phyloP scores from a whole-genome alignment of 257 asterid species.

The Mitragyna speciosa region DNA sequence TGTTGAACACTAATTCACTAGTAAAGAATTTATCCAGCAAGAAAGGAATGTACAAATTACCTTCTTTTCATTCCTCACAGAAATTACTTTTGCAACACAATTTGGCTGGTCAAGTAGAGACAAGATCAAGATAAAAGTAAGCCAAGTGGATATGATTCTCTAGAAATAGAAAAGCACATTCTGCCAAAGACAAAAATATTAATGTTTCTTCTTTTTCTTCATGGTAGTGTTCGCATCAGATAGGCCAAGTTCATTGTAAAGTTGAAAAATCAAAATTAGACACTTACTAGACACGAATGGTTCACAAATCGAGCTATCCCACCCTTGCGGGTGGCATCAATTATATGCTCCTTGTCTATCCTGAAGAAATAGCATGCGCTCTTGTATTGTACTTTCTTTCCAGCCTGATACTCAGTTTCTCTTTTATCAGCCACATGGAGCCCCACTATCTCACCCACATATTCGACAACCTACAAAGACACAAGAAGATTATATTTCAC shows the following conservation, averaged over 20 bases:
- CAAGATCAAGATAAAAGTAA: conserved; percentile 7
- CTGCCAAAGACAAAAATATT: not conserved
- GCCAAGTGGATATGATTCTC: not conserved
- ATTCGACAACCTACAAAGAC: conserved; percentile 58
- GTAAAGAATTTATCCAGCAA: not conserved
- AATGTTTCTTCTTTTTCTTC: not conserved
- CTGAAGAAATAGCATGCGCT: conserved; percentile 68
- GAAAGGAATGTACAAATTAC: conserved; percentile 15
- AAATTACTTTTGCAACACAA: conserved; percentile 57
- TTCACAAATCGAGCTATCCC: conserved; percentile 75
- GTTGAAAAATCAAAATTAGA: not conserved
- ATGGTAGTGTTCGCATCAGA: not conserved
- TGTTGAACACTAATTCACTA: not conserved
- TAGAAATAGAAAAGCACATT: not conserved
- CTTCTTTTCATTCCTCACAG: conserved; percentile 66
- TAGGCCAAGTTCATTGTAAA: not conserved
- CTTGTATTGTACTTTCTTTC: conserved; percentile 60
- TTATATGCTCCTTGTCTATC: conserved; percentile 57
- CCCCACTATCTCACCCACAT: conserved; percentile 68
- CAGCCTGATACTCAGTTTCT: conserved; percentile 64
- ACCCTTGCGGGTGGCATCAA: conserved; percentile 72
- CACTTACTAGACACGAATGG: conserved; percentile 58
- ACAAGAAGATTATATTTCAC: conserved; percentile 2
- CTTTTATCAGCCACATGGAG: conserved; percentile 61
- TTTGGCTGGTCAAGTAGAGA: conserved; percentile 56